These are phyloP conservation scores for Salix exigua DNA, from an alignment of 345 rosid species.

Conservation along the genomic window DNA sequence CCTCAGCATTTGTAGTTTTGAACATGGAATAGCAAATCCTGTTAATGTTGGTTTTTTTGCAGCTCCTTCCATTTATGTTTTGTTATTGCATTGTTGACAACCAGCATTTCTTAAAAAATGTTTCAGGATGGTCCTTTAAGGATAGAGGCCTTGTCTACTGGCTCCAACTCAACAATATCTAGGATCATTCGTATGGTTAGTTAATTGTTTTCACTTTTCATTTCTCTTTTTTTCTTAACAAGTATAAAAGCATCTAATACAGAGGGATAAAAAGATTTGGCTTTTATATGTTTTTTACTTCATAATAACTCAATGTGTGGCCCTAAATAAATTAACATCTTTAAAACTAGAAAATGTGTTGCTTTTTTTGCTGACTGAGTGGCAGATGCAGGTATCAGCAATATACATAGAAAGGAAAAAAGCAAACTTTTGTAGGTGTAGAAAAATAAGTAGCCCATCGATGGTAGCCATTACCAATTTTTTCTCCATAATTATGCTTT, in stretches of 20 bases:
- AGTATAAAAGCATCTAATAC: background rate
- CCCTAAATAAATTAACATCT: background rate
- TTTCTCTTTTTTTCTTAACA: background rate
- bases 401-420: background rate
- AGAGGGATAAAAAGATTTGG: background rate
- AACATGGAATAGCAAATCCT: background rate
- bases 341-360: background rate
- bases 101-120: constrained; percentile 16
- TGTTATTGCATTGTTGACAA: background rate
- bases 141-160: constrained; percentile 76
- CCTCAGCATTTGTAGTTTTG: background rate
- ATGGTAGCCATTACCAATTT: too few relatives aligned
- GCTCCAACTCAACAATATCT: constrained; percentile 81
- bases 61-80: background rate
- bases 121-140: constrained; percentile 93
- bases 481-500: background rate
- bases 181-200: constrained; percentile 85
- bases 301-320: background rate
- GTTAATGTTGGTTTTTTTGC: constrained; percentile 2
- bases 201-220: background rate
- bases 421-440: background rate
- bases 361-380: background rate
- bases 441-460: background rate
- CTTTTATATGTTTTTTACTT: background rate
- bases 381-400: background rate